Percentiles rank a stretch among this genome's conserved stretches.
phyloP scores from a whole-genome alignment of 163 green algal genomes.

The Chlorella variabilis region DNA sequence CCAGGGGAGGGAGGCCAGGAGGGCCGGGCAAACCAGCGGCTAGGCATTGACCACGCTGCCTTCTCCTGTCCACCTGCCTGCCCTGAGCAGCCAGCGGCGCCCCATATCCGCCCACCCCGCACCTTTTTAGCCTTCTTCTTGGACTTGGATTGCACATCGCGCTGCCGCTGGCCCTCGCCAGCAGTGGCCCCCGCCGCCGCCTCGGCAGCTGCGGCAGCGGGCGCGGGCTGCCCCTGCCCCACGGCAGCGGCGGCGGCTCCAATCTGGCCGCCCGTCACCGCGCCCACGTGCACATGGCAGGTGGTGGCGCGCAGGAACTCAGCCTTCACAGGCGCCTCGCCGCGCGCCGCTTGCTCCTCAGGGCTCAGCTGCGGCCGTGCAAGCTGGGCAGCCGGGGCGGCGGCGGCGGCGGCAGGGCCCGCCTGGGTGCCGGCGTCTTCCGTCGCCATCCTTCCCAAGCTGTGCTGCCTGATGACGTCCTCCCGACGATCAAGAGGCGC shows the following conservation, averaged over 20 bases:
- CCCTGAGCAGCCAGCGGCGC: neutral
- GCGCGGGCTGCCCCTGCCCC: too few relatives aligned
- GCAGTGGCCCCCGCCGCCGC: neutral
- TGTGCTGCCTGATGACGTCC: too few relatives aligned
- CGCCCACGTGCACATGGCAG: constrained; percentile 6
- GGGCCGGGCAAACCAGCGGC: too few relatives aligned
- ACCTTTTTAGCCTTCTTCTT: constrained; percentile 40
- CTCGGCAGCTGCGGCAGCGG: neutral
- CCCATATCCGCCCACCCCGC: neutral
- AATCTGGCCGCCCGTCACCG: constrained; percentile 10
- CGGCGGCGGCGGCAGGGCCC: neutral
- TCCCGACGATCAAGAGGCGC: too few relatives aligned
- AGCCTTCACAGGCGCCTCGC: constrained; percentile 42
- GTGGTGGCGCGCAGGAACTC: constrained; percentile 1
- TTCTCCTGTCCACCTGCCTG: too few relatives aligned
- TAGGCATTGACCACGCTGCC: too few relatives aligned
- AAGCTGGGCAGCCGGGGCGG: neutral
- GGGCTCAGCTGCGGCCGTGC: neutral
- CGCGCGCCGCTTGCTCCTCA: constrained; percentile 24
- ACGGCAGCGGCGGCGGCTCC: neutral
- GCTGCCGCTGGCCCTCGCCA: neutral
- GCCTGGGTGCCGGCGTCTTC: too few relatives aligned
- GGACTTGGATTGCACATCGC: constrained; percentile 9
- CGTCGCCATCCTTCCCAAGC: neutral
- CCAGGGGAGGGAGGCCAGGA: neutral